Base-by-base conservation (phyloP, 2,329 filamentous ascomycete species). In the Microthyrium microscopicum region DNA sequence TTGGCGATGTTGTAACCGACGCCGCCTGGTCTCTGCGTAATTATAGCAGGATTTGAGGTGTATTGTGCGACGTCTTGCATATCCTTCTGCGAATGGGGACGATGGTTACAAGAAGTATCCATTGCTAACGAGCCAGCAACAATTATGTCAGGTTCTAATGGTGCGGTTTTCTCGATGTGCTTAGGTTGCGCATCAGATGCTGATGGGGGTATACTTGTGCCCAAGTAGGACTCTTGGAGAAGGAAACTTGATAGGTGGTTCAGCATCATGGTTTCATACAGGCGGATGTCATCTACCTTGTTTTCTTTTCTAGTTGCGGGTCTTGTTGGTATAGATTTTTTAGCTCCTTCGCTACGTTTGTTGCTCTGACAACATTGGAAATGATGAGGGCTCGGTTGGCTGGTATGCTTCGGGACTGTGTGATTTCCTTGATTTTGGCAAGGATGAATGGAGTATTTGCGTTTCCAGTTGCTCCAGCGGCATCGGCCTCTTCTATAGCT, bases 1-100 rank as follows among this genome's bases (percentile, higher is more conserved):
- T 83, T 68, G 12, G 89, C 83, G 28, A 95, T 82, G 47, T 95
- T 95, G 47, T 84, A 77, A 5, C 82, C 89, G 5, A 95, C 89
- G 5, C 89, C 89, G 9, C 89, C 89, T 5, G 94, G 68, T 1
- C 78, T 81, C 48, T 92, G 83, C 22, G 61, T 72, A 42, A 94
- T 91, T 11, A 63, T 60, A 5, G 84, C 73, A 31, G 81, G 81
- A 47, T 95, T 95, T 1, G 87, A 95, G 1, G 84, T 93, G 39
- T 85, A 70, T n/a, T 47, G 5, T 8, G 26, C 43, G 8, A 41
- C 40, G 3, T 47, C 39, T 21, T 56, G 51, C 18, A 50, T 49
- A 6, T 52, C 40, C n/a, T n/a, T n/a, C n/a, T n/a, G n/a, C n/a
- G n/a, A n/a, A 11, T 62, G 51, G 9, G 68, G 67, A 18, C 59